phyloP scores from a whole-genome alignment of 768 basidiomycete genomes.

The Fibroporia radiculosa region DNA sequence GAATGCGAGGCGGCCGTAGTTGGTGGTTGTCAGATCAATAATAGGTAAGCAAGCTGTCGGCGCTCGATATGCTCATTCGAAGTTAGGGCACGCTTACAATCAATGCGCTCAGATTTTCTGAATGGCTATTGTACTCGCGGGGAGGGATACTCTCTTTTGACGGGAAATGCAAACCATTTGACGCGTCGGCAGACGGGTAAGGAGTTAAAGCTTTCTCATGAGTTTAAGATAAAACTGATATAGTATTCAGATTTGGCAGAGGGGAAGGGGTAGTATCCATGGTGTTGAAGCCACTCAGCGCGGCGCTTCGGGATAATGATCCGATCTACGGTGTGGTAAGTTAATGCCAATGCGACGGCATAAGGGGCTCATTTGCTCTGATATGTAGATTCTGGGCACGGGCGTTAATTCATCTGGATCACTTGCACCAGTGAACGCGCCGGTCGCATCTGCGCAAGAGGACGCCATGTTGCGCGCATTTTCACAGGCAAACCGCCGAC shows the following conservation, averaged over 20 bases:
- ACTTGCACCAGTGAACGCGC: conserved; percentile 28
- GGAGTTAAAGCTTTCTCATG: no score
- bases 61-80: conserved; percentile 1
- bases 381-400: conserved; percentile 29
- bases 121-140: conserved; percentile 31
- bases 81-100: neutral
- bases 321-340: conserved; percentile 33
- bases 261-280: conserved; percentile 32
- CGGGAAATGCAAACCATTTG: conserved; percentile 38
- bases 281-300: conserved; percentile 32
- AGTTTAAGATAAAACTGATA: no score
- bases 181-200: conserved; percentile 35
- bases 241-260: conserved; percentile 29
- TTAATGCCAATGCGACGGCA: neutral
- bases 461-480: conserved; percentile 33
- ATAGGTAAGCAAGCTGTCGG: conserved; percentile 21
- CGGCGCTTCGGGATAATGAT: conserved; percentile 32
- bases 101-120: conserved; percentile 21
- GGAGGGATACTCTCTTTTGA: conserved; percentile 30
- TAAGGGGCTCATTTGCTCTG: neutral
- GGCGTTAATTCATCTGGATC: conserved; percentile 31
- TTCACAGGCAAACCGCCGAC: conserved; percentile 22
- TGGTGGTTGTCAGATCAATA: conserved; percentile 35
- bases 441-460: conserved; percentile 29
- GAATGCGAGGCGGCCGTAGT: conserved; percentile 44